Percentiles rank a stretch among this genome's conserved stretches.
Conservation (phyloP, 768 basidiomycete species). For the Erythrobasidium yunnanense region DNA sequence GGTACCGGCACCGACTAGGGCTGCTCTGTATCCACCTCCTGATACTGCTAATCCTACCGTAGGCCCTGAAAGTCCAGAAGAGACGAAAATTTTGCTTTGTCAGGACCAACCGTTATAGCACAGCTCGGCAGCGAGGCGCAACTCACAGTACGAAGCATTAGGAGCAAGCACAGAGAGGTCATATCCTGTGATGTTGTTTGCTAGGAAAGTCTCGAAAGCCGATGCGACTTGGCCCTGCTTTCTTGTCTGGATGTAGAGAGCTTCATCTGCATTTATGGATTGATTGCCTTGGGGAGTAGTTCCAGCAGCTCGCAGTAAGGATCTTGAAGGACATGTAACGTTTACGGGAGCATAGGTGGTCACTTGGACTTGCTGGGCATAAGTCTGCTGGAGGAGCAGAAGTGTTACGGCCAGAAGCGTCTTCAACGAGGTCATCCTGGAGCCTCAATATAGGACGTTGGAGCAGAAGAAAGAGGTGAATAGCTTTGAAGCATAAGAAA, state of each 20-base stretch:
- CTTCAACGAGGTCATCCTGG: too few species aligned
- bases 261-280: constrained; percentile 16
- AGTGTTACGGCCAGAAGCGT: too few species aligned
- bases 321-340: constrained; percentile 24
- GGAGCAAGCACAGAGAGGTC: constrained; percentile 13
- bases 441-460: too few species aligned
- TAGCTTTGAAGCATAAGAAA: too few species aligned
- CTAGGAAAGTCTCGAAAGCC: constrained; percentile 13
- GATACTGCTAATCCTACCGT: constrained; percentile 56
- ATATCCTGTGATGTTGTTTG: constrained; percentile 25
- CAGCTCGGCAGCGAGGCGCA: background rate
- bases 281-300: background rate
- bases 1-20: constrained; percentile 56
- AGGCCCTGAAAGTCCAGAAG: constrained; percentile 34
- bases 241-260: constrained; percentile 14
- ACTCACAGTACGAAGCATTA: constrained; percentile 19
- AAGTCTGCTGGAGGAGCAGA: background rate
- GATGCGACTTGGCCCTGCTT: constrained; percentile 4
- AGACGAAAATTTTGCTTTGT: constrained; percentile 1
- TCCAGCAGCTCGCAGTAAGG: constrained; percentile 6
- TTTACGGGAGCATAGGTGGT: constrained; percentile 5
- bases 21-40: constrained; percentile 61
- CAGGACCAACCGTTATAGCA: background rate
- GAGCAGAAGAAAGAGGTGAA: too few species aligned
- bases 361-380: background rate